Percentiles rank a stretch among this genome's conserved stretches.
Conservation (phyloP, 106 monocot species). For the Dioscorea dumetorum region DNA sequence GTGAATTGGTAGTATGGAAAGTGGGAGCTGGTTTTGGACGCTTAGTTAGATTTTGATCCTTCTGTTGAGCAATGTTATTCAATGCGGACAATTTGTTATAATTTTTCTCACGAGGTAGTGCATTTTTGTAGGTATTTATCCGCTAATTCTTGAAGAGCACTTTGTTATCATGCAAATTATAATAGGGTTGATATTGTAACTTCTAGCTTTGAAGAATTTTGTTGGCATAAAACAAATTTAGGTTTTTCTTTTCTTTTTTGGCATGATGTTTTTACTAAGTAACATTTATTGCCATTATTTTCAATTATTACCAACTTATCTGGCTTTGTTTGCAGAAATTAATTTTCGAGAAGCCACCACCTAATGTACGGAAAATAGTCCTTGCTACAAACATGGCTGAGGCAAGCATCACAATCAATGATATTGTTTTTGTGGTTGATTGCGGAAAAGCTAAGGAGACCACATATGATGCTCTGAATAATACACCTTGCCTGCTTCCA, state of each 20-base stretch:
- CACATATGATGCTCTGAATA: slow-evolving; percentile 95
- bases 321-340: slow-evolving; percentile 57
- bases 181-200: no score
- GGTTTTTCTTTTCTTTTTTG: neutral
- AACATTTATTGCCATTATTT: neutral
- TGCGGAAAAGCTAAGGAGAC: slow-evolving; percentile 99
- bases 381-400: slow-evolving; percentile 99
- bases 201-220: no score
- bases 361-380: slow-evolving; percentile 87
- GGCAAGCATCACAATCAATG: slow-evolving; percentile 99
- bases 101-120: no score
- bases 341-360: slow-evolving; percentile 90
- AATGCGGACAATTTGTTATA: no score
- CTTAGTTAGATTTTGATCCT: no score
- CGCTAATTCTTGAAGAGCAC: no score
- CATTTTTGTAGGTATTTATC: no score
- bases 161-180: no score
- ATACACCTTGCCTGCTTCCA: slow-evolving; percentile 95
- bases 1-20: no score
- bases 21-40: no score
- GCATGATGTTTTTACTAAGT: neutral
- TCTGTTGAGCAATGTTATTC: no score
- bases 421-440: slow-evolving; percentile 98
- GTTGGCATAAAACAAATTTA: no score
- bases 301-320: neutral